These are phyloP conservation scores for Fusarium annulatum DNA, from an alignment of 2,329 filamentous ascomycete genomes.

Conservation along the genomic window DNA sequence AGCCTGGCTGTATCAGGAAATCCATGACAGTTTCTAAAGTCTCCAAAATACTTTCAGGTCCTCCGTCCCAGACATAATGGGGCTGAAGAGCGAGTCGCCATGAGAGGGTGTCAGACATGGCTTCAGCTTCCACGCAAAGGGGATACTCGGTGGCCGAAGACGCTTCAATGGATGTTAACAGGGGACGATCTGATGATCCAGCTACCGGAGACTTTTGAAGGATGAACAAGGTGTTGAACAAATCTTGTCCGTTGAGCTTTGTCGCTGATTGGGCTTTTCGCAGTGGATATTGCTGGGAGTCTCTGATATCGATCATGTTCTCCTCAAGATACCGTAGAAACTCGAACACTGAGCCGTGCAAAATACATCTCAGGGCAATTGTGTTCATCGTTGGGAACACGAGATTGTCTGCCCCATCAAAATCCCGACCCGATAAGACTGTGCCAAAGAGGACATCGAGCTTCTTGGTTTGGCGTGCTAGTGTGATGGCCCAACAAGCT, in stretches of 20 bases:
- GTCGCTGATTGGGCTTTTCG: slow-evolving; percentile 69
- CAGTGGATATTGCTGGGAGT: slow-evolving; percentile 81
- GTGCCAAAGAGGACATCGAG: slow-evolving; percentile 86
- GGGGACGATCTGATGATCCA: neutral
- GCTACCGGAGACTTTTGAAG: slow-evolving; percentile 56
- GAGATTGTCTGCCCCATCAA: slow-evolving; percentile 72
- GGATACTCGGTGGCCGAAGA: slow-evolving; percentile 81
- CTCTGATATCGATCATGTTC: slow-evolving; percentile 71
- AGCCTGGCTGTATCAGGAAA: slow-evolving; percentile 62
- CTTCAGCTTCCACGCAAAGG: slow-evolving; percentile 83
- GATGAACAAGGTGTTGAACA: slow-evolving; percentile 69
- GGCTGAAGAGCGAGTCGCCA: slow-evolving; percentile 81
- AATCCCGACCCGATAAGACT: slow-evolving; percentile 86
- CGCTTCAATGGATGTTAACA: slow-evolving; percentile 73
- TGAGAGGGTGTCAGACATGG: slow-evolving; percentile 62
- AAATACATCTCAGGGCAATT: slow-evolving; percentile 75
- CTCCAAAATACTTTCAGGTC: slow-evolving; percentile 63
- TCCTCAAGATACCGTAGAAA: slow-evolving; percentile 81
- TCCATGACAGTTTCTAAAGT: slow-evolving; percentile 69
- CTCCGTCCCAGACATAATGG: slow-evolving; percentile 59
- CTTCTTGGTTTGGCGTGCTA: slow-evolving; percentile 70
- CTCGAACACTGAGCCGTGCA: slow-evolving; percentile 73
- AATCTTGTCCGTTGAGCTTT: slow-evolving; percentile 48
- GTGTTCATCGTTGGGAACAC: slow-evolving; percentile 96
- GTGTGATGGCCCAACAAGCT: slow-evolving; percentile 77